phyloP scores from a whole-genome alignment of 1,139 yeast genomes.

The Candida pseudocylindracea region DNA sequence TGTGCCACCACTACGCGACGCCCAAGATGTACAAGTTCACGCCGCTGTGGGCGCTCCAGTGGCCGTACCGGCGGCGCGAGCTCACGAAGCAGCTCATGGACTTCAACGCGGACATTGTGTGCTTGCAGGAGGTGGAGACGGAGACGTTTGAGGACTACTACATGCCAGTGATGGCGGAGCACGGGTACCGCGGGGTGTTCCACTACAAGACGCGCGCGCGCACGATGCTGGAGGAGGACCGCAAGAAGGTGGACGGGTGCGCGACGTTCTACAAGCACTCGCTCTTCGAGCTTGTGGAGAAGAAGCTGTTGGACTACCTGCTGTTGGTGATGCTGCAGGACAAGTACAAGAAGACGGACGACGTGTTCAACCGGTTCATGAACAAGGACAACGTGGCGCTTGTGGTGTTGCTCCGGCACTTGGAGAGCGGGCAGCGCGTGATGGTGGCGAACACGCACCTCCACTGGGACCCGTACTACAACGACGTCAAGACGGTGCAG shows the following conservation, averaged over 20 bases:
- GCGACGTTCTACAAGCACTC: conserved; percentile 63
- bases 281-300: conserved; percentile 49
- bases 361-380: conserved; percentile 88
- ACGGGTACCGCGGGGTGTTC: conserved; percentile 67
- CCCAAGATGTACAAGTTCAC: conserved; percentile 82
- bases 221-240: conserved; percentile 67
- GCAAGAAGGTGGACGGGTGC: conserved; percentile 92
- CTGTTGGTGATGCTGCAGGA: conserved; percentile 75
- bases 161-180: conserved; percentile 47
- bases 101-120: conserved; percentile 52
- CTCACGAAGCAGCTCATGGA: conserved; percentile 51
- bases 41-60: conserved; percentile 90
- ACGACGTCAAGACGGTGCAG: conserved; percentile 92
- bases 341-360: conserved; percentile 81
- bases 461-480: conserved; percentile 96
- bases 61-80: conserved; percentile 76
- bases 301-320: conserved; percentile 66
- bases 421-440: conserved; percentile 46
- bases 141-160: conserved; percentile 71
- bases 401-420: conserved; percentile 56
- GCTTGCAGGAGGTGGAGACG: conserved; percentile 92
- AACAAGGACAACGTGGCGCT: conserved; percentile 87
- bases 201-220: conserved; percentile 82
- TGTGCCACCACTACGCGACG: conserved; percentile 93
- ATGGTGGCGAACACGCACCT: conserved; percentile 80